Evolutionary conservation across 306 rosid genomes (phyloP), one percentile per base, ranked within the genome.

Genomic region (Lotus japonicus): DNA sequence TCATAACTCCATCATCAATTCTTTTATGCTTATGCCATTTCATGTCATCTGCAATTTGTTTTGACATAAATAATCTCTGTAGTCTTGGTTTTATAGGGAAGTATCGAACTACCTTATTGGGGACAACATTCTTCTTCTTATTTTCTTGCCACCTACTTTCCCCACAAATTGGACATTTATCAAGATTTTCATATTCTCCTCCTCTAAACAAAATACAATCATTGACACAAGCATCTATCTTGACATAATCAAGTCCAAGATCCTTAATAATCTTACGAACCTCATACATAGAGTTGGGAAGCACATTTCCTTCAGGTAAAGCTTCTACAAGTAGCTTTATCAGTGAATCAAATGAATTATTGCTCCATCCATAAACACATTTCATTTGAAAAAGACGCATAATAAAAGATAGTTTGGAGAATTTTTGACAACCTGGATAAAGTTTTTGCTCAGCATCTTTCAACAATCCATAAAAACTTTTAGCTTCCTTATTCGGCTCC

Each of bases 191-290:
- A n/a, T n/a, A n/a, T n/a, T n/a, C n/a, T n/a, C n/a, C n/a, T n/a
- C n/a, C n/a, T n/a, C n/a, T n/a, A n/a, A n/a, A n/a, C n/a, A n/a
- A n/a, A n/a, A n/a, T n/a, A n/a, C n/a, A n/a, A n/a, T n/a, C n/a
- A 57, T 33, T 33, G 35, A 6, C 23, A 3, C 64, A 57, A 33
- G 64, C 44, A 57, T 57, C 44, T 57, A 33, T 57, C 45, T 57
- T 57, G 7, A 31, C 45, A 57, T 57, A 57, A 57, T 57, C 45
- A 57, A 57, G 64, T 57, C 44, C 64, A 57, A 57, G 63, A 33
- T 14, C 64, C 64, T 15, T 57, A 0, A 57, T 14, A 35, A 33
- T 57, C 43, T 57, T 57, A 33, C 11, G 16, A 33, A 57, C 64
- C 23, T 57, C 21, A 9, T 33, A 57, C 21, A 33, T 57, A 13